Evolutionary conservation across 352 stramenopile genomes (phyloP).

Genomic region (Globisporangium camurandrum): DNA sequence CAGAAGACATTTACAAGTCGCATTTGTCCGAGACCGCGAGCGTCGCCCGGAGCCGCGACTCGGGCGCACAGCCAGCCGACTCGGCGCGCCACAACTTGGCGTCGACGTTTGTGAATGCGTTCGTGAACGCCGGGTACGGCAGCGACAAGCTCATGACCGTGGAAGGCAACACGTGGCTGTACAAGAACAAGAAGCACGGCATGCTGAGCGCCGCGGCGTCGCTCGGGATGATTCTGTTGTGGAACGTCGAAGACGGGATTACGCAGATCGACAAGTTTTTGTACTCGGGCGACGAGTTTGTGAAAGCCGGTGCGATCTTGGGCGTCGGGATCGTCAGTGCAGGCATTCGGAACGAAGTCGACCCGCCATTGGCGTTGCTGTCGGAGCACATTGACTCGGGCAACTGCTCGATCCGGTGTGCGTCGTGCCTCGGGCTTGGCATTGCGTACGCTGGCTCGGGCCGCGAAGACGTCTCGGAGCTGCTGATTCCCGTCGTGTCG

Average conservation of each 20-base stretch:
- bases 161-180: slow-evolving; percentile 96
- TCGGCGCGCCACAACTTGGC: slow-evolving; percentile 97
- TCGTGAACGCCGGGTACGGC: slow-evolving; percentile 98
- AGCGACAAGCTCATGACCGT: slow-evolving; percentile 94
- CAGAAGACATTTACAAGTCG: slow-evolving; percentile 99
- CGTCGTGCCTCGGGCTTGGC: slow-evolving; percentile 93
- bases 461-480: slow-evolving; percentile 95
- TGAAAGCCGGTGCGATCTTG: slow-evolving; percentile 97
- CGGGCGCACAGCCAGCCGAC: slow-evolving; percentile 84
- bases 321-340: slow-evolving; percentile 94
- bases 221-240: slow-evolving; percentile 97
- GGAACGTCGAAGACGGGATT: slow-evolving; percentile 99
- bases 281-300: slow-evolving; percentile 96
- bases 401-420: slow-evolving; percentile 92
- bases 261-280: slow-evolving; percentile 99
- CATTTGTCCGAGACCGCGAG: slow-evolving; percentile 95
- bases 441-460: slow-evolving; percentile 97
- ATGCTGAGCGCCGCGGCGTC: slow-evolving; percentile 98
- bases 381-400: slow-evolving; percentile 95
- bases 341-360: slow-evolving; percentile 94
- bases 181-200: slow-evolving; percentile 99
- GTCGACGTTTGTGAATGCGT: slow-evolving; percentile 99
- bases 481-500: slow-evolving; percentile 93
- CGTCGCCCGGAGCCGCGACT: slow-evolving; percentile 62
- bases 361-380: slow-evolving; percentile 95